Conservation (phyloP, 2,329 filamentous ascomycete genomes). For the Colletotrichum aenigma region DNA sequence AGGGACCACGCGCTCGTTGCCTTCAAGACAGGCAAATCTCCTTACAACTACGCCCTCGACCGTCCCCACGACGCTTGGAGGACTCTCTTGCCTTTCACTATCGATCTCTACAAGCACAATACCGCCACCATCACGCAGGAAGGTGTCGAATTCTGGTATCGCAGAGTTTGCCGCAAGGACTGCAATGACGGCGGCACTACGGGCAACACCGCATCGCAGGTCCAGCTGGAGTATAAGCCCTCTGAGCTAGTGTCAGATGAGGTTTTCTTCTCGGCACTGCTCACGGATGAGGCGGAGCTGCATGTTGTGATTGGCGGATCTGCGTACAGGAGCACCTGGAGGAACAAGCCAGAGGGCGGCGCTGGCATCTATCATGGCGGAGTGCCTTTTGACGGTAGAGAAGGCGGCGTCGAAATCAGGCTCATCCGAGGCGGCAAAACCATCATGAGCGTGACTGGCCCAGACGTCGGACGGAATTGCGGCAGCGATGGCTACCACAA, state of each 20-base stretch:
- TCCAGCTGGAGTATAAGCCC: conserved; percentile 24
- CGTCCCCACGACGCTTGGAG: conserved; percentile 54
- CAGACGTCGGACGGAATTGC: no score
- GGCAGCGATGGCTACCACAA: no score
- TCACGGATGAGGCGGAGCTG: conserved; percentile 24
- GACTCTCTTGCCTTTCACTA: conserved; percentile 53
- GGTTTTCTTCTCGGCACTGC: conserved; percentile 26
- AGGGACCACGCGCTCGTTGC: conserved; percentile 24
- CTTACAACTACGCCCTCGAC: conserved; percentile 49
- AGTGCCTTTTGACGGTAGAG: no score
- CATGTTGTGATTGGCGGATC: conserved; percentile 9
- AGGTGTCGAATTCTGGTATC: conserved; percentile 29
- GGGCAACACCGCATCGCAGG: conserved; percentile 28
- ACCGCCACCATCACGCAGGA: conserved; percentile 13
- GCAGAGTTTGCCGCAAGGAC: neutral
- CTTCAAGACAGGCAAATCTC: conserved; percentile 29
- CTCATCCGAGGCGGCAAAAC: conserved; percentile 24
- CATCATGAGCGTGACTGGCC: no score
- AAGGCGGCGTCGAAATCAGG: neutral
- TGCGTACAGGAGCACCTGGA: neutral
- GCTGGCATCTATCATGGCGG: neutral
- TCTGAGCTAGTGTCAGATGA: conserved; percentile 3
- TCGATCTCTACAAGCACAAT: conserved; percentile 49
- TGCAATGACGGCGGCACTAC: conserved; percentile 27
- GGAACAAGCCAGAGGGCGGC: neutral